These are phyloP conservation scores for Schwanniomyces pseudopolymorphus DNA, from an alignment of 805 yeast species.

Conservation along the genomic window DNA sequence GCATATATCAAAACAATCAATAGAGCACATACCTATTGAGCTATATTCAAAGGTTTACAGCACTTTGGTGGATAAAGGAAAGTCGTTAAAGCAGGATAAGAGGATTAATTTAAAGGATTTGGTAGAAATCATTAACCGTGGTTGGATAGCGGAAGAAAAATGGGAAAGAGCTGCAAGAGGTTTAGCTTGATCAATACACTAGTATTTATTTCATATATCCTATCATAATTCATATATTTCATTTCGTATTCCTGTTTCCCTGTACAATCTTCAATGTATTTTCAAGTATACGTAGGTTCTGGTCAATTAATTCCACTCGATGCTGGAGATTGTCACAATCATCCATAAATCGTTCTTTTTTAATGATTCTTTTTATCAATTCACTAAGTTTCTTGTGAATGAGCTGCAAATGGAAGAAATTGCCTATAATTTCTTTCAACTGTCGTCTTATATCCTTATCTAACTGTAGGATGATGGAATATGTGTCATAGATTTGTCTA, in stretches of 20 bases:
- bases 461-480: constrained; percentile 37
- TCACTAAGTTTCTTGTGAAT: constrained; percentile 23
- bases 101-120: constrained; percentile 77
- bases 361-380: constrained; percentile 13
- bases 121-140: constrained; percentile 69
- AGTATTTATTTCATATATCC: background rate
- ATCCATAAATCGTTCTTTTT: background rate
- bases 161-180: constrained; percentile 61
- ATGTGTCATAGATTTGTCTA: constrained; percentile 2
- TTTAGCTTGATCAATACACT: constrained; percentile 18
- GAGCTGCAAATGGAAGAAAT: constrained; percentile 25
- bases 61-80: constrained; percentile 67
- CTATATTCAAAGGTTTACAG: constrained; percentile 64
- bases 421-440: constrained; percentile 26
- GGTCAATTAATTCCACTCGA: constrained; percentile 69
- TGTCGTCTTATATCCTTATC: constrained; percentile 38
- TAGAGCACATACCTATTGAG: constrained; percentile 44
- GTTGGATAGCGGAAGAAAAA: constrained; percentile 78
- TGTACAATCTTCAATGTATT: constrained; percentile 36
- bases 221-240: constrained; percentile 21
- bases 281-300: constrained; percentile 70
- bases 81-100: constrained; percentile 52
- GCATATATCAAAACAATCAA: constrained; percentile 15
- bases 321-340: constrained; percentile 13
- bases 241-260: constrained; percentile 15